These are phyloP conservation scores for Fagus sylvatica DNA, from an alignment of 306 rosid genomes.

Conservation along the genomic window DNA sequence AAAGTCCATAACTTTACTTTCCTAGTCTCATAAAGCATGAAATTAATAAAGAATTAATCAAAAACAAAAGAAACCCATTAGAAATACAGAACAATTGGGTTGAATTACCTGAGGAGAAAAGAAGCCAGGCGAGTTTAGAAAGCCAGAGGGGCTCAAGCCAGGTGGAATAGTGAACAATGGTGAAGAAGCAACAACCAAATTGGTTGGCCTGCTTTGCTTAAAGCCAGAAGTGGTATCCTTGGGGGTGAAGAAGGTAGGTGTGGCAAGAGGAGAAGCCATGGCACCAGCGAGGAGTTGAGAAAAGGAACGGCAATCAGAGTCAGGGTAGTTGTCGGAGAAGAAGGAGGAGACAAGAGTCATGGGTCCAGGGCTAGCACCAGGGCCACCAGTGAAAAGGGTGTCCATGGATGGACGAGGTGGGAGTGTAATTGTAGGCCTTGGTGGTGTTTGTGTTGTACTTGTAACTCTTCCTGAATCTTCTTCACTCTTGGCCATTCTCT, in stretches of 20 bases:
- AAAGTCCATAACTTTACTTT: not conserved
- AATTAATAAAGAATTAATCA: not conserved
- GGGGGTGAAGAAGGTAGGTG: slow-evolving; percentile 23
- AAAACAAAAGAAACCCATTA: slow-evolving; percentile 1
- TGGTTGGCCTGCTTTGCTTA: slow-evolving; percentile 82
- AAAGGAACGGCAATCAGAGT: slow-evolving; percentile 69
- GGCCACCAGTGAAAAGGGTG: slow-evolving; percentile 63
- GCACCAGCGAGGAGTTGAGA: slow-evolving; percentile 99
- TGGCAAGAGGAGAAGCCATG: slow-evolving; percentile 85
- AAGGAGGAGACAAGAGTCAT: slow-evolving; percentile 93
- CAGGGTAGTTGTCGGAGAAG: slow-evolving; percentile 54
- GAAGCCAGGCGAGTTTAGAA: slow-evolving; percentile 91
- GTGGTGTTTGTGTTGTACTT: slow-evolving; percentile 26
- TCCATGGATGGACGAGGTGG: slow-evolving; percentile 89
- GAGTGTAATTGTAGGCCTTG: slow-evolving; percentile 70
- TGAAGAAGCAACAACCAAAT: slow-evolving; percentile 71
- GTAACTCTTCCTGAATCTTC: slow-evolving; percentile 48
- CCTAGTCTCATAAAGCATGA: not conserved
- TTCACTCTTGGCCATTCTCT: slow-evolving; percentile 50
- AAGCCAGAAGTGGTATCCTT: slow-evolving; percentile 55
- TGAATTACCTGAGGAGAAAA: slow-evolving; percentile 83
- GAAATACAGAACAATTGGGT: not conserved
- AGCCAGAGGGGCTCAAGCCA: slow-evolving; percentile 87
- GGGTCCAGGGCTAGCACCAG: slow-evolving; percentile 86
- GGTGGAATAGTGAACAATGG: slow-evolving; percentile 80